Evolutionary conservation across 805 yeast genomes (phyloP).

Genomic region (Pichia occidentalis): DNA sequence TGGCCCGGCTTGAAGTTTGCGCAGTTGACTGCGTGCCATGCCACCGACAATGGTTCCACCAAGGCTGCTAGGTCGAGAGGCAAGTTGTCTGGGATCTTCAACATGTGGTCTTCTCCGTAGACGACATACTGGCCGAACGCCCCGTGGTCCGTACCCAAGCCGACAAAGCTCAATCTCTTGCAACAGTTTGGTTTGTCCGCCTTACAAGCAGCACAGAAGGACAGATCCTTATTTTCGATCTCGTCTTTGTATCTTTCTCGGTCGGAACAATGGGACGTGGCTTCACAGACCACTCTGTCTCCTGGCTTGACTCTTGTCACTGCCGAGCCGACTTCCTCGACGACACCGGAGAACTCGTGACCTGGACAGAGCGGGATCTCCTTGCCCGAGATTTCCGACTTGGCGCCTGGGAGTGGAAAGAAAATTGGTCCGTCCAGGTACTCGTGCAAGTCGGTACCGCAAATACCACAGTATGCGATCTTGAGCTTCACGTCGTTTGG

Average conservation of each 20-base stretch:
- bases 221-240: conserved; percentile 23
- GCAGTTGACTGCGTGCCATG: conserved; percentile 53
- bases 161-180: conserved; percentile 36
- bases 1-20: conserved; percentile 39
- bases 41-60: conserved; percentile 52
- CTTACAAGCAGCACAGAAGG: conserved; percentile 37
- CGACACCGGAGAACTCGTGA: conserved; percentile 27
- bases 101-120: conserved; percentile 31
- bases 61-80: conserved; percentile 40
- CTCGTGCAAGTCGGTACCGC: conserved; percentile 59
- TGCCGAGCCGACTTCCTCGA: conserved; percentile 36
- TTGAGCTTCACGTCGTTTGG: conserved; percentile 28
- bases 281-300: conserved; percentile 58
- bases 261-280: conserved; percentile 46
- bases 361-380: conserved; percentile 34
- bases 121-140: conserved; percentile 37
- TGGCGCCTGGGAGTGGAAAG: conserved; percentile 30
- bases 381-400: conserved; percentile 35
- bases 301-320: conserved; percentile 42
- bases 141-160: conserved; percentile 46
- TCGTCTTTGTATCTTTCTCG: conserved; percentile 29
- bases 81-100: conserved; percentile 28
- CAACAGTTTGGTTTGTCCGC: conserved; percentile 42
- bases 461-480: conserved; percentile 49
- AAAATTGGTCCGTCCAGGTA: conserved; percentile 54